Evolutionary conservation across 2,329 filamentous ascomycete species (phyloP).

Genomic region (Hypoxylon rubiginosum): DNA sequence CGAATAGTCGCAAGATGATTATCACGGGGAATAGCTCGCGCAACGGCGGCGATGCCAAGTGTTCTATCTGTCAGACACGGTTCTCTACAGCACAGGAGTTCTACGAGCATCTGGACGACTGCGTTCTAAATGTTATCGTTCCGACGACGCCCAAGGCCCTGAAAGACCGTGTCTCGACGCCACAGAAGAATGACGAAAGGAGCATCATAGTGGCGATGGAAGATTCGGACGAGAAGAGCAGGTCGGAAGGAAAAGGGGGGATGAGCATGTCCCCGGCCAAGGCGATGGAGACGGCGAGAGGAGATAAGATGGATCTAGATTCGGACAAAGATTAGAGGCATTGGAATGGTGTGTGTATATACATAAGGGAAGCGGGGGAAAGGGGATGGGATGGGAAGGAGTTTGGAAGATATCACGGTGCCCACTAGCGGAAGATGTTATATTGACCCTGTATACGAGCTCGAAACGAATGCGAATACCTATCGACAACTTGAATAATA

Average conservation of each 20-base stretch:
- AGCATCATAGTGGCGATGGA: constrained; percentile 39
- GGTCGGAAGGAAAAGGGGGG: constrained; percentile 33
- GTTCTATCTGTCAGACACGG: constrained; percentile 85
- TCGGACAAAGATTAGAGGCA: constrained; percentile 46
- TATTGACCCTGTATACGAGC: constrained; percentile 33
- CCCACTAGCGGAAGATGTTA: constrained; percentile 17
- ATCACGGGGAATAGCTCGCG: constrained; percentile 50
- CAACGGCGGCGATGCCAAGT: constrained; percentile 78
- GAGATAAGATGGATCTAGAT: constrained; percentile 52
- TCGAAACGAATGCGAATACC: constrained; percentile 9
- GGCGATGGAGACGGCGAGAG: constrained; percentile 40
- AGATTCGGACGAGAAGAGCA: constrained; percentile 45
- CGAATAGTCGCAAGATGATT: constrained; percentile 85
- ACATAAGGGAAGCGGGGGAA: constrained; percentile 28
- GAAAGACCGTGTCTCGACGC: constrained; percentile 46
- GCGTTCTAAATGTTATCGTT: constrained; percentile 71
- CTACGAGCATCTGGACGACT: constrained; percentile 91
- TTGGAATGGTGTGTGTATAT: constrained; percentile 17
- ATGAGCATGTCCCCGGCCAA: constrained; percentile 37
- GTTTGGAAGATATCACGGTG: constrained; percentile 37
- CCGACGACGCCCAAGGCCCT: constrained; percentile 57
- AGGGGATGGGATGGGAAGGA: constrained; percentile 22
- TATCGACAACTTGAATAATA: not conserved
- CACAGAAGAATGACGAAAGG: constrained; percentile 46
- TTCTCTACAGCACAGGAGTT: constrained; percentile 94